phyloP scores from a whole-genome alignment of 2,329 filamentous ascomycete species.

The Alternaria panax region DNA sequence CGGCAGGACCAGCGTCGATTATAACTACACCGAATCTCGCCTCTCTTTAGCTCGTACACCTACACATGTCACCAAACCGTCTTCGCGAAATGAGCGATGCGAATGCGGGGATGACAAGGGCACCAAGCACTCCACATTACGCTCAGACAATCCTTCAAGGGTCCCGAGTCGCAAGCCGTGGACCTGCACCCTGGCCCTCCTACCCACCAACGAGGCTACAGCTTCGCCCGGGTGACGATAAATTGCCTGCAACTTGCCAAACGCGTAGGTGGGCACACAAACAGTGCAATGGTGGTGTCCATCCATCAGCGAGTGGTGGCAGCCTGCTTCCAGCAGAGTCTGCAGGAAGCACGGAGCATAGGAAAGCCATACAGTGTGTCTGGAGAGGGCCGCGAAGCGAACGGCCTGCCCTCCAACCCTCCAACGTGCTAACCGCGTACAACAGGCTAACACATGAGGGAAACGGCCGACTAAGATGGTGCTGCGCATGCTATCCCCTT shows the following conservation, averaged over 20 bases:
- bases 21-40: slow-evolving; percentile 33
- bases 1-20: slow-evolving; percentile 27
- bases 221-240: slow-evolving; percentile 31
- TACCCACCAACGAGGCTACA: slow-evolving; percentile 18
- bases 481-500: slow-evolving; percentile 24
- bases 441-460: slow-evolving; percentile 42
- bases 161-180: slow-evolving; percentile 27
- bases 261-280: slow-evolving; percentile 7
- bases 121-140: slow-evolving; percentile 41
- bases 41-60: slow-evolving; percentile 26
- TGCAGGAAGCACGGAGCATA: slow-evolving; percentile 40
- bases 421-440: slow-evolving; percentile 28
- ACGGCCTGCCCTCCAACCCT: slow-evolving; percentile 8
- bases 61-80: slow-evolving; percentile 24
- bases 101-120: slow-evolving; percentile 46
- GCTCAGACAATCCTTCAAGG: slow-evolving; percentile 40
- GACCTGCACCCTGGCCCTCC: slow-evolving; percentile 30
- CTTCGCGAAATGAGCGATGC: slow-evolving; percentile 42
- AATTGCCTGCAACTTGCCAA: slow-evolving; percentile 38
- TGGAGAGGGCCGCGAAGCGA: slow-evolving; percentile 28
- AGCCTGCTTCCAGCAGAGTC: slow-evolving; percentile 35
- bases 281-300: slow-evolving; percentile 25
- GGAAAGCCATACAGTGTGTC: slow-evolving; percentile 19
- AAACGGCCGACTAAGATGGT: slow-evolving; percentile 22
- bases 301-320: slow-evolving; percentile 24